A percentile compares a stretch with the other conserved stretches of the same genome.
Conservation (phyloP, 1,139 yeast genomes). For the Geotrichum klebahnii region DNA sequence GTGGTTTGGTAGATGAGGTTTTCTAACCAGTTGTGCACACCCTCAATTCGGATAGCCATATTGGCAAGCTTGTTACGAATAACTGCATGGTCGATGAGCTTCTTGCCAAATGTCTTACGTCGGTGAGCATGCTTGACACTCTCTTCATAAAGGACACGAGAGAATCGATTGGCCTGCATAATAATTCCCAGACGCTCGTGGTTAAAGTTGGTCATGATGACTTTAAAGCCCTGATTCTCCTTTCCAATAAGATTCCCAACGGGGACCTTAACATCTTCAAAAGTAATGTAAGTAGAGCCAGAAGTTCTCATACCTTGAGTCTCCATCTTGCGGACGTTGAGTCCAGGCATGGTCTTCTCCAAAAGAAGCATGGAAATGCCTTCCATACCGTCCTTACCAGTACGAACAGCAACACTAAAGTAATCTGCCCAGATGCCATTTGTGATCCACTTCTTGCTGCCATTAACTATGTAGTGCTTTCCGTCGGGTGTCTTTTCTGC, state of each 20-base stretch:
- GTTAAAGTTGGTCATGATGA: slow-evolving; percentile 46
- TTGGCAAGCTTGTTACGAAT: slow-evolving; percentile 45
- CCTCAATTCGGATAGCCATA: slow-evolving; percentile 44
- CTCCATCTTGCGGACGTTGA: slow-evolving; percentile 40
- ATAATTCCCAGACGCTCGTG: slow-evolving; percentile 46
- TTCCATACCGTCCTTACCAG: slow-evolving; percentile 43
- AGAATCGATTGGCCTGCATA: slow-evolving; percentile 42
- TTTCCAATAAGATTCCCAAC: slow-evolving; percentile 44
- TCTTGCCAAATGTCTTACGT: slow-evolving; percentile 45
- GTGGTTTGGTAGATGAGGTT: slow-evolving; percentile 39
- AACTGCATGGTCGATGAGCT: slow-evolving; percentile 43
- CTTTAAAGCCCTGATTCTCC: slow-evolving; percentile 46
- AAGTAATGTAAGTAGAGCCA: slow-evolving; percentile 42
- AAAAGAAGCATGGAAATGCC: slow-evolving; percentile 44
- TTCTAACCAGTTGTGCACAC: slow-evolving; percentile 41
- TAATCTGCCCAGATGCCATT: slow-evolving; percentile 45
- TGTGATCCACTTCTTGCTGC: slow-evolving; percentile 47
- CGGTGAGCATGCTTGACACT: slow-evolving; percentile 44
- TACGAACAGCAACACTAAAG: slow-evolving; percentile 47
- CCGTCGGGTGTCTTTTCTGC: slow-evolving; percentile 43
- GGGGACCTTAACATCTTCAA: slow-evolving; percentile 47
- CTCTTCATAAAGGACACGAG: slow-evolving; percentile 44
- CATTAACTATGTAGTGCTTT: slow-evolving; percentile 44
- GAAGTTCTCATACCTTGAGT: slow-evolving; percentile 44
- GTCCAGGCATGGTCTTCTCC: slow-evolving; percentile 43